These are phyloP conservation scores for Spergularia marina DNA, from an alignment of 148 eudicot genomes.

Conservation along the genomic window DNA sequence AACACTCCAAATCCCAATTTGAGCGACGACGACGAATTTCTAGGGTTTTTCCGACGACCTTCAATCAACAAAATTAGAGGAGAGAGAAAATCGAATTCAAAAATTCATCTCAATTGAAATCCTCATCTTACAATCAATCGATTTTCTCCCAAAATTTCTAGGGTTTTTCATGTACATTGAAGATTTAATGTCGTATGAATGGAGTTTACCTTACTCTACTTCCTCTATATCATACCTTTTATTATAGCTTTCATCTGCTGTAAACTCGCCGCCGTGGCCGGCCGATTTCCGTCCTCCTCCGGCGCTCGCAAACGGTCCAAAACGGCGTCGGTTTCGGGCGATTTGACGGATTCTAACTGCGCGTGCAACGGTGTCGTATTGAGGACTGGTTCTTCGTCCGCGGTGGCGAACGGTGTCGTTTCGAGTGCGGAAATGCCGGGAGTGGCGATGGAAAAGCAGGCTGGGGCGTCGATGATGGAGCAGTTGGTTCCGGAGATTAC, in stretches of 20 bases:
- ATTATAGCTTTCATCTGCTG: conserved; percentile 39
- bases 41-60: conserved; percentile 31
- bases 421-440: conserved; percentile 35
- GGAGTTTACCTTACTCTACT: conserved; percentile 42
- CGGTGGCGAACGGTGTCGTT: conserved; percentile 28
- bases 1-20: background rate
- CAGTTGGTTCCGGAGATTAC: conserved; percentile 93
- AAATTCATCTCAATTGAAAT: background rate
- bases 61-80: background rate
- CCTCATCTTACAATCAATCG: background rate
- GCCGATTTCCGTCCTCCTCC: conserved; percentile 33
- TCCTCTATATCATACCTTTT: conserved; percentile 26
- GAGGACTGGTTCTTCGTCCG: conserved; percentile 21
- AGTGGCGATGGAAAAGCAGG: conserved; percentile 41
- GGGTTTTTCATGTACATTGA: conserved; percentile 40
- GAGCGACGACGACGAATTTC: background rate
- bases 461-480: conserved; percentile 96
- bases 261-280: conserved; percentile 33
- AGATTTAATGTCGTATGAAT: conserved; percentile 60
- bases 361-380: conserved; percentile 33
- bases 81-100: background rate
- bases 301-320: background rate
- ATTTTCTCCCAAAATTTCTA: conserved; percentile 12
- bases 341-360: conserved; percentile 21
- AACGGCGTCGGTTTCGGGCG: conserved; percentile 18